Evolutionary conservation across 2,329 filamentous ascomycete species (phyloP), one percentile per base, ranked within the genome.

Genomic region (Pezicula radicicola): DNA sequence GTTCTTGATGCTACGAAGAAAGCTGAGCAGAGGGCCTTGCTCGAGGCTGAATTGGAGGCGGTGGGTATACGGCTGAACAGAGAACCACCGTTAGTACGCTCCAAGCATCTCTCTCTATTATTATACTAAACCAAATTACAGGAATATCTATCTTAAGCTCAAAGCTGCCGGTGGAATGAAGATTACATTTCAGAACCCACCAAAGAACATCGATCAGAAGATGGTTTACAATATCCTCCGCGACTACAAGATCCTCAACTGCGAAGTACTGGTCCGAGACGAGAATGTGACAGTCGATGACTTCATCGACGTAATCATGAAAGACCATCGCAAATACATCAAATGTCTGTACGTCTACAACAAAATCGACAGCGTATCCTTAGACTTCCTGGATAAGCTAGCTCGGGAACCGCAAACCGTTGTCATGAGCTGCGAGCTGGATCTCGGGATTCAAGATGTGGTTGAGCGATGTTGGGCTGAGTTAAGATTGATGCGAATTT

Each of bases 231-330:
- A 96, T 75, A 97, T 99, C 66, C 79, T 99, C 47, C 88, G 91
- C 61, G 94, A 99, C 78, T 99, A 99, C 84, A 97, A 97, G 76
- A 91, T 99, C 63, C 83, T 99, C 54, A 99, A 99, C 76, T 94
- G 89, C 72, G 94, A 99, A 70, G 92, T 99, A 1, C 82, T 99
- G 19, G 84, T 99, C 15, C 88, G 94, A 63, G 94, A 99, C 68
- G 94, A 99, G 66, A 85, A 95, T 68, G 91, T 88, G 39, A 97
- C 94, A 1, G 91, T 99, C 35, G 94, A 99, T 74, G 93, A 99
- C 72, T 89, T 99, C 70, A 99, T 99, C 74, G 94, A 99, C 70
- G 91, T 97, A 55, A 97, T 99, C 72, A 97, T 97, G 93, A 96
- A 94, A 72, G 91, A 97, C 68, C 94, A 99, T 76, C 80, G 94